Conservation (phyloP, 2,329 filamentous ascomycete species). For the Pyrenophora teres region DNA sequence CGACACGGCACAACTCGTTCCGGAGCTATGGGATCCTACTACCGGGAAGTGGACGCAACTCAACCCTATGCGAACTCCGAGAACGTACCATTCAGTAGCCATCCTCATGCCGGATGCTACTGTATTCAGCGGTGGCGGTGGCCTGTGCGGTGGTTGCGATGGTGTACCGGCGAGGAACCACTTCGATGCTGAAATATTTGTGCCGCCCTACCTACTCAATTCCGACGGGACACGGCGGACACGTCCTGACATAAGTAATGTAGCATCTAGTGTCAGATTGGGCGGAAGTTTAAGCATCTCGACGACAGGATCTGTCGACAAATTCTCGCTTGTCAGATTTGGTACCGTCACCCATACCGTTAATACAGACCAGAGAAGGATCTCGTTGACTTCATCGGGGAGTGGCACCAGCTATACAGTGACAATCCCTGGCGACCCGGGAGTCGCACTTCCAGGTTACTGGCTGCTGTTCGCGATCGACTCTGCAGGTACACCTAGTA, state of each 20-base stretch:
- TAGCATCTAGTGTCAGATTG: constrained; percentile 37
- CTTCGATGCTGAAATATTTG: constrained; percentile 60
- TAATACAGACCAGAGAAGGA: constrained; percentile 63
- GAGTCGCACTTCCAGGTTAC: constrained; percentile 58
- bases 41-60: constrained; percentile 29
- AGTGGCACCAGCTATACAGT: constrained; percentile 48
- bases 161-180: constrained; percentile 50
- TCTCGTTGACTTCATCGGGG: constrained; percentile 49
- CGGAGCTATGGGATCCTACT: constrained; percentile 34
- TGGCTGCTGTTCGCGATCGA: constrained; percentile 61
- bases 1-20: constrained; percentile 17
- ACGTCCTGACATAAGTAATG: constrained; percentile 51
- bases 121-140: constrained; percentile 32
- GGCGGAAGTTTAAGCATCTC: constrained; percentile 40
- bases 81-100: constrained; percentile 38
- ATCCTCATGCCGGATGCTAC: constrained; percentile 36
- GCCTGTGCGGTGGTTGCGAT: constrained; percentile 53
- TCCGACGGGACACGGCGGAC: constrained; percentile 48
- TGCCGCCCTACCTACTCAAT: constrained; percentile 61
- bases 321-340: constrained; percentile 55
- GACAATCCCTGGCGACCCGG: constrained; percentile 54
- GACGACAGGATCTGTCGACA: constrained; percentile 31
- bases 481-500: constrained; percentile 52
- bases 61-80: constrained; percentile 26
- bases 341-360: constrained; percentile 60